Conservation (phyloP, 1,139 yeast species). For the Sugiyamaella japonica region DNA sequence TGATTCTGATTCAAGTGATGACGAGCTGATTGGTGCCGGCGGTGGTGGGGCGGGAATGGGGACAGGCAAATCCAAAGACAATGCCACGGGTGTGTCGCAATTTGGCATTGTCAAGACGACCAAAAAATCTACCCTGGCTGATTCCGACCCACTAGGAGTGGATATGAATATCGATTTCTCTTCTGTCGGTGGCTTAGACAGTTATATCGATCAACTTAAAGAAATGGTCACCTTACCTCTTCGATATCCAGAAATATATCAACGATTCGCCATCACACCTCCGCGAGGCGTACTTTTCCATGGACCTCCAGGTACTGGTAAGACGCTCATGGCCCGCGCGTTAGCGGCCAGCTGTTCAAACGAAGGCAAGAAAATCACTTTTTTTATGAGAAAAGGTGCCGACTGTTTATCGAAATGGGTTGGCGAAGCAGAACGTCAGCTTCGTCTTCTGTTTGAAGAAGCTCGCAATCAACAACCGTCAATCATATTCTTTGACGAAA, state of each 20-base stretch:
- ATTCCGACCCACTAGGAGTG: conserved; percentile 91
- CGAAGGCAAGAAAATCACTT: conserved; percentile 77
- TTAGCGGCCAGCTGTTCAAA: conserved; percentile 93
- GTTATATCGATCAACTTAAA: conserved; percentile 85
- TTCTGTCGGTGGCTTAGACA: conserved; percentile 89
- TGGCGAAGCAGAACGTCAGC: conserved; percentile 97
- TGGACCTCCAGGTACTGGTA: conserved; percentile 99
- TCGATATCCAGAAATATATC: conserved; percentile 89
- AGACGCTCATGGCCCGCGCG: conserved; percentile 97
- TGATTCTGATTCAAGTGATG: conserved; percentile 71
- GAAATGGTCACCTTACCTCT: conserved; percentile 97
- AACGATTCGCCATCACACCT: conserved; percentile 87
- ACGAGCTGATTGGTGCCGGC: conserved; percentile 33
- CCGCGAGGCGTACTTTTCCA: conserved; percentile 98
- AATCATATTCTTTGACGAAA: conserved; percentile 93
- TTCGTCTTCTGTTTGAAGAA: conserved; percentile 87
- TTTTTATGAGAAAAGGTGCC: conserved; percentile 98
- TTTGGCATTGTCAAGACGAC: conserved; percentile 43
- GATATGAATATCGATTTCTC: conserved; percentile 91
- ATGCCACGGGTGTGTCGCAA: conserved; percentile 43
- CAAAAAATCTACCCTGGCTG: conserved; percentile 70
- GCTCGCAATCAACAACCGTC: conserved; percentile 96
- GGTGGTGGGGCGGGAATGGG: conserved; percentile 11
- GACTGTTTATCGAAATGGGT: conserved; percentile 98
- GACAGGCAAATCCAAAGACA: conserved; percentile 27